Evolutionary conservation across 192 early-diverging fungal genomes (phyloP), one percentile per base, ranked within the genome.

Genomic region (Chytriomyces sp.): DNA sequence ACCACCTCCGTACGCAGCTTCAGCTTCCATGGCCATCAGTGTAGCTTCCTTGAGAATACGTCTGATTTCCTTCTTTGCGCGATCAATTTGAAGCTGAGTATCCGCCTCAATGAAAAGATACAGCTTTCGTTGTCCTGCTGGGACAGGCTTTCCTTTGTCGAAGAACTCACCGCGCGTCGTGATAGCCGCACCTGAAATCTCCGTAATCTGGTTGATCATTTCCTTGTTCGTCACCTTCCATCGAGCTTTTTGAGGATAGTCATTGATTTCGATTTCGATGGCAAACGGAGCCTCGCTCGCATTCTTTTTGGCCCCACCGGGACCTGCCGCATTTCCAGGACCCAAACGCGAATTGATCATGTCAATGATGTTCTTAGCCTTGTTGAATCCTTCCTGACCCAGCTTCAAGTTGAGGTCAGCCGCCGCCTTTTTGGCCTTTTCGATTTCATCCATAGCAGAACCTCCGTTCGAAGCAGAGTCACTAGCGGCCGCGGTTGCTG

Each of bases 211-310:
- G 25, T 89, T 88, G 60, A 99, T 96, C 80, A 92, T 90, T 57
- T 96, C 94, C 86, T 93, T 94, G 78, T 95, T 95, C 6, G 95
- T 99, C 36, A 98, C 96, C 72, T 89, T 91, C 91, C 93, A 93
- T 61, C 98, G 82, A 14, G 98, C 96, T 83, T 93, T 93, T 74
- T 94, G 90, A 37, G 95, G 95, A 74, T 92, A 98, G 80, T 99
- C 96, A 78, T 99, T 99, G 78, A 99, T 98, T 72, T 93, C 93
- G 75, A 99, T 91, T 81, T 99, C 96, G 64, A 83, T 75, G 4
- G 89, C 85, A 80, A 87, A 93, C 32, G 80, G 74, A 1, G 83
- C 75, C 44, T 82, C 83, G 12, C 71, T 49, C 0, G 77, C 74
- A 26, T 57, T 73, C 39, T 72, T 75, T 64, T 75, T 79, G 55